Base-by-base conservation (phyloP, 2,329 filamentous ascomycete species). In the Beauveria sp. region DNA sequence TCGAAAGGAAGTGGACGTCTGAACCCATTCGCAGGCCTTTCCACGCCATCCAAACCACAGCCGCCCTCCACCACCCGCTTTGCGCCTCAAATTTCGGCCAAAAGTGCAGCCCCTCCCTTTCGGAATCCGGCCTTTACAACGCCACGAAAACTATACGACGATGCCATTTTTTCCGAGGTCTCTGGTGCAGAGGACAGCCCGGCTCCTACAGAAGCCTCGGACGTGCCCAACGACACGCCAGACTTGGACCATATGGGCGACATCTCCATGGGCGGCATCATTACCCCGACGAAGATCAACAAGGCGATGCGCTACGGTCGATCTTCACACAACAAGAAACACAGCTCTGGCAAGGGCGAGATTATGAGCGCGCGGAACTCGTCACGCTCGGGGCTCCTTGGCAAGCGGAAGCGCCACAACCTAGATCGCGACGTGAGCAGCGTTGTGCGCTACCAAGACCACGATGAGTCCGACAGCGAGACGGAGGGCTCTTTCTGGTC, bases 101-200 rank as follows among this genome's bases (percentile, higher is more conserved):
- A 75, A 45, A 73, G 76, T 51, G 74, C 76, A 0, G 81, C 79
- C 0, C 76, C 82, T 16, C 76, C 79, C 0, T 88, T 88, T 65
- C 81, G 85, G 24, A 88, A 88, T 66, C 83, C 85, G 1, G 81
- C 84, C 3, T 88, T 88, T 65, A 86, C 82, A 2, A 88, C 85
- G 0, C 85, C 85, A 0, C 81, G 85, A 54, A 83, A 80, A 62
- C 79, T 81, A 0, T 76, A 82, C 63, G 83, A 87, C 42, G 77
- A 83, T 40, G 74, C 79, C 18, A 69, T 76, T 3, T 73, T 83
- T 54, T 84, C 83, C 3, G 84, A 86, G 67, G 74, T 76, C 46
- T 86, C 83, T 3, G 80, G 80, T 31, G 78, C 80, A 49, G 85
- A 88, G 64, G 82, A 83, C 20, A 88, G 85, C 64, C 85, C 85